phyloP scores from a whole-genome alignment of 768 basidiomycete species.

The Tulasnella sp. region DNA sequence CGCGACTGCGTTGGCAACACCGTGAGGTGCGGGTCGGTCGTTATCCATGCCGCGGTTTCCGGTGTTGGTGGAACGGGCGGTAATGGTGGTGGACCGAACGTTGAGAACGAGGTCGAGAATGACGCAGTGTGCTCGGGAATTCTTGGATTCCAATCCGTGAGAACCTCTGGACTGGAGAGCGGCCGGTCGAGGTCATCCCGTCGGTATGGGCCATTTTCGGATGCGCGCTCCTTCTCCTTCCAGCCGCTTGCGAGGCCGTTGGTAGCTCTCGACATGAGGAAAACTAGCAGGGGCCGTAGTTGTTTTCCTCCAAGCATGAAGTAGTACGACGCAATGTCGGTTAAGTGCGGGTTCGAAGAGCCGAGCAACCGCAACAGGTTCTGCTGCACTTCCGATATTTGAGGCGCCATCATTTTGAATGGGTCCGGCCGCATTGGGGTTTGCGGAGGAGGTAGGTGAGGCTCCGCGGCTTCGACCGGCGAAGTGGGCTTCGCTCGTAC shows the following conservation, averaged over 20 bases:
- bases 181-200: constrained; percentile 68
- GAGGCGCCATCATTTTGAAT: constrained; percentile 61
- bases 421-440: constrained; percentile 47
- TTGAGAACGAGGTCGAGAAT: constrained; percentile 50
- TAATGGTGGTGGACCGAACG: constrained; percentile 45
- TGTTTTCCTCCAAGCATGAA: constrained; percentile 88
- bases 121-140: constrained; percentile 75
- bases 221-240: constrained; percentile 56
- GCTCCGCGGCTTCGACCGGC: background rate
- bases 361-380: constrained; percentile 76
- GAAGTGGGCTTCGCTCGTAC: constrained; percentile 7
- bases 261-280: constrained; percentile 87
- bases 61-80: constrained; percentile 39
- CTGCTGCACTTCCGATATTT: constrained; percentile 66
- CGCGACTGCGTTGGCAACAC: constrained; percentile 86
- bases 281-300: constrained; percentile 80
- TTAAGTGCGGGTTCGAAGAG: constrained; percentile 81
- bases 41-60: constrained; percentile 25
- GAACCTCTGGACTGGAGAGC: constrained; percentile 70
- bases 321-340: constrained; percentile 87
- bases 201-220: constrained; percentile 45
- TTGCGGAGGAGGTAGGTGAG: background rate
- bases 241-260: constrained; percentile 78
- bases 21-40: constrained; percentile 36
- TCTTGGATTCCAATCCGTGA: constrained; percentile 87